These are phyloP conservation scores for Leptographium flavum DNA, from an alignment of 2,329 filamentous ascomycete genomes.

Conservation along the genomic window DNA sequence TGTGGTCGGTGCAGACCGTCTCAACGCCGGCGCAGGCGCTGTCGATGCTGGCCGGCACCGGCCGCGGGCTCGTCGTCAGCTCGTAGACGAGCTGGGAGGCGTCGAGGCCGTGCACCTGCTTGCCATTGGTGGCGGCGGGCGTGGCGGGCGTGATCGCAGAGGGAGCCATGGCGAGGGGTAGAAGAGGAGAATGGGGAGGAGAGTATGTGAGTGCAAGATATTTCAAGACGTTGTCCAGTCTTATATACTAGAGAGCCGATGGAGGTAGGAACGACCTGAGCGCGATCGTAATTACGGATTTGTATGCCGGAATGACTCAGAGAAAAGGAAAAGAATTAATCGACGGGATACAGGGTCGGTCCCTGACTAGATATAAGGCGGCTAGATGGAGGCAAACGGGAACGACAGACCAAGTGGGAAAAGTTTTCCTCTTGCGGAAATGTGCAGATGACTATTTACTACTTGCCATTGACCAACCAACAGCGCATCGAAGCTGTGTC, in stretches of 20 bases:
- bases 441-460: too few relatives aligned
- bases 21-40: constrained; percentile 30
- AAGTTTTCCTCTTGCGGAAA: too few relatives aligned
- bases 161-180: constrained; percentile 14
- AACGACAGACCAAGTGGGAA: too few relatives aligned
- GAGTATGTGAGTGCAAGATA: background rate
- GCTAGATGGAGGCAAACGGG: too few relatives aligned
- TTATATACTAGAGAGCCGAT: background rate
- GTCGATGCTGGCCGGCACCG: constrained; percentile 34
- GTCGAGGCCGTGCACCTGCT: constrained; percentile 44
- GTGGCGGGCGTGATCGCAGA: constrained; percentile 14
- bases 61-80: constrained; percentile 32
- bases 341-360: too few relatives aligned
- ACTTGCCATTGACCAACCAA: too few relatives aligned
- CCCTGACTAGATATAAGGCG: too few relatives aligned
- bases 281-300: too few relatives aligned
- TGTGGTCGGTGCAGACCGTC: constrained; percentile 69
- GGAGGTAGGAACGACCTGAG: background rate
- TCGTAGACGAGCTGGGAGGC: constrained; percentile 46
- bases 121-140: constrained; percentile 16
- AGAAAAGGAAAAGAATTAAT: background rate
- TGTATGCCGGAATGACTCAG: too few relatives aligned
- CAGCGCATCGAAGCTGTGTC: too few relatives aligned
- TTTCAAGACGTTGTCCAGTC: background rate
- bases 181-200: background rate